These are phyloP conservation scores for Populus tremula DNA, from an alignment of 345 rosid genomes.

Conservation along the genomic window DNA sequence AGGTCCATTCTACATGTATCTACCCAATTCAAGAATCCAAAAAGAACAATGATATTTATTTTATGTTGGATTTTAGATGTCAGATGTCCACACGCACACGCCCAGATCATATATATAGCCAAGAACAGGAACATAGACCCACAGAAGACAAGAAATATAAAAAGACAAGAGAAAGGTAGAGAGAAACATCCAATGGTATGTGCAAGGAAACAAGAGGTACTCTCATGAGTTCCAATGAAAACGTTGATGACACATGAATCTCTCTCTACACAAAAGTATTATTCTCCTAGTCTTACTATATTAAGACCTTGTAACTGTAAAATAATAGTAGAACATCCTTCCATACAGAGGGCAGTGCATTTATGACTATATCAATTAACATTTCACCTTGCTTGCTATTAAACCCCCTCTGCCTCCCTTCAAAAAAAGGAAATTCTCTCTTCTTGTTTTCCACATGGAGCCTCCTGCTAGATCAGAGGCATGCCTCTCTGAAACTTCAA, in stretches of 20 bases:
- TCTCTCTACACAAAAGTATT: slow-evolving; percentile 8
- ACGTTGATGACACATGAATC: slow-evolving; percentile 2
- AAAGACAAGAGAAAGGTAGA: slow-evolving; percentile 26
- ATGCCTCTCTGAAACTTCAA: slow-evolving; percentile 36
- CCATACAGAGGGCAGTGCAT: slow-evolving; percentile 9
- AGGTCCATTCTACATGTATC: slow-evolving; percentile 11
- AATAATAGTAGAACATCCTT: slow-evolving; percentile 11
- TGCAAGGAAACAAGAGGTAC: slow-evolving; percentile 13
- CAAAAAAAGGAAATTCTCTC: neutral
- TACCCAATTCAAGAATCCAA: slow-evolving; percentile 13
- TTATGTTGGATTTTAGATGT: slow-evolving; percentile 11
- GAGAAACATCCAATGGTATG: slow-evolving; percentile 12
- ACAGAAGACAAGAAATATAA: slow-evolving; percentile 8
- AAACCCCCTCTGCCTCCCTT: slow-evolving; percentile 20
- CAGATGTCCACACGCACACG: neutral
- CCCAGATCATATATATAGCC: neutral
- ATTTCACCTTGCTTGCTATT: slow-evolving; percentile 27
- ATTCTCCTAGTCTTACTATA: slow-evolving; percentile 16
- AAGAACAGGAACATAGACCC: neutral
- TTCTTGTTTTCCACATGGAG: slow-evolving; percentile 25
- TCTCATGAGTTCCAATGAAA: slow-evolving; percentile 24
- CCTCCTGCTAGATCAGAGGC: slow-evolving; percentile 34
- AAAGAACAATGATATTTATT: slow-evolving; percentile 15
- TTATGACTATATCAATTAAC: slow-evolving; percentile 19
- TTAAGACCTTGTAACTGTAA: slow-evolving; percentile 39